Evolutionary conservation across 2,329 filamentous ascomycete genomes (phyloP).

Genomic region (Penicillium sp.): DNA sequence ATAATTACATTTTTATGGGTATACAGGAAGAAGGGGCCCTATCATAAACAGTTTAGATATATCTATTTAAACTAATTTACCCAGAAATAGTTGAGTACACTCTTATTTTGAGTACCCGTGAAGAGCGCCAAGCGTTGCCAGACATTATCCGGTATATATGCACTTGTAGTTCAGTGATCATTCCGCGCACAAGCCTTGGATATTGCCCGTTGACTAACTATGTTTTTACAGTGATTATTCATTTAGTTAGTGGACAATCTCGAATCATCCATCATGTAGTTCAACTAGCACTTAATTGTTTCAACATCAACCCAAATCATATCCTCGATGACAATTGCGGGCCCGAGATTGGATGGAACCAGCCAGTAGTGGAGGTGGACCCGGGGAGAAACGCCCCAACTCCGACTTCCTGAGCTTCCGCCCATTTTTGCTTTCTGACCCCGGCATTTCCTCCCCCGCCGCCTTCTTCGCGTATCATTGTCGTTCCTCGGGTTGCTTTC

Average conservation of each 20-base stretch:
- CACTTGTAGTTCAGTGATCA: not conserved
- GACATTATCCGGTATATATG: no score
- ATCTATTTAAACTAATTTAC: no score
- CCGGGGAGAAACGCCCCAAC: constrained; percentile 28
- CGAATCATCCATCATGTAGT: not conserved
- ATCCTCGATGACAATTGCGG: constrained; percentile 26
- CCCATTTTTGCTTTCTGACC: constrained; percentile 27
- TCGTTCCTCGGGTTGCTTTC: constrained; percentile 21
- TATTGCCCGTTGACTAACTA: not conserved
- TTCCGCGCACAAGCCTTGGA: not conserved
- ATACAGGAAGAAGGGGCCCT: no score
- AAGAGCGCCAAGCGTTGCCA: no score
- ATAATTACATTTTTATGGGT: no score
- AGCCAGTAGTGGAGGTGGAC: constrained; percentile 13
- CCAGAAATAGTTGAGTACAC: no score
- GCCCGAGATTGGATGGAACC: constrained; percentile 18
- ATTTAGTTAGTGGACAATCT: not conserved
- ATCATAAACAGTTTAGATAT: no score
- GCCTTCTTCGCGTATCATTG: constrained; percentile 12
- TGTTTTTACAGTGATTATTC: not conserved
- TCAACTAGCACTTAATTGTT: not conserved
- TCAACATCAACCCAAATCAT: not conserved
- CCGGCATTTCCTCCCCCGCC: constrained; percentile 23
- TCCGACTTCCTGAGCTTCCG: constrained; percentile 25
- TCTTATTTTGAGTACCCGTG: no score